These are phyloP conservation scores for Fusarium albidum DNA, from an alignment of 2,329 filamentous ascomycete species.

Conservation along the genomic window DNA sequence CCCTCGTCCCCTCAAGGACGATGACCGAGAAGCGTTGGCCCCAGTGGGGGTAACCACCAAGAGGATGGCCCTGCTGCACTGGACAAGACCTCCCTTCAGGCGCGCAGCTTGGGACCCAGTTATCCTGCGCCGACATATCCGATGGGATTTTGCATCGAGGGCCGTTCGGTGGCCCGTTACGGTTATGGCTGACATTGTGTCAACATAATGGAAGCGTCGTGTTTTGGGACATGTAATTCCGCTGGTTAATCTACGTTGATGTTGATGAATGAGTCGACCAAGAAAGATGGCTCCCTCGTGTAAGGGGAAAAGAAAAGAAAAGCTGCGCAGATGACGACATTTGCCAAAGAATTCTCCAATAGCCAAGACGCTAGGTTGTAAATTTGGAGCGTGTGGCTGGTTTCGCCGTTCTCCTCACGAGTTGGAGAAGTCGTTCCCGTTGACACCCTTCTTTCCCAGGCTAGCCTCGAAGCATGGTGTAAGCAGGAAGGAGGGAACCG, in stretches of 20 bases:
- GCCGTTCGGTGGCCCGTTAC: not conserved
- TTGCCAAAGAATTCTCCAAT: slow-evolving; percentile 33
- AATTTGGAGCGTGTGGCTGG: slow-evolving; percentile 13
- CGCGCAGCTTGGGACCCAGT: slow-evolving; percentile 21
- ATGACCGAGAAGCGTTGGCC: slow-evolving; percentile 21
- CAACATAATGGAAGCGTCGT: too few relatives aligned
- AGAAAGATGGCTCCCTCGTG: not conserved
- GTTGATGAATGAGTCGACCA: not conserved
- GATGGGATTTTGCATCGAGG: not conserved
- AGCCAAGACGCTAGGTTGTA: slow-evolving; percentile 1
- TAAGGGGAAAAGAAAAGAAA: too few relatives aligned
- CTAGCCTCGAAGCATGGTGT: not conserved
- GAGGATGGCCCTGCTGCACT: slow-evolving; percentile 16
- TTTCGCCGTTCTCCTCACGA: slow-evolving; percentile 31
- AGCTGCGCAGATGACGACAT: slow-evolving; percentile 7
- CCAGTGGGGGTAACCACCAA: slow-evolving; percentile 8
- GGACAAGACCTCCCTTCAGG: slow-evolving; percentile 11
- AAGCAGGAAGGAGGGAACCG: not conserved
- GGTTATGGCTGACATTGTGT: too few relatives aligned
- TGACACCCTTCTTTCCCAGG: too few relatives aligned
- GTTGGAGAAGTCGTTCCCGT: slow-evolving; percentile 32
- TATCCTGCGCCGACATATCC: slow-evolving; percentile 26
- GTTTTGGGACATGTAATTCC: too few relatives aligned
- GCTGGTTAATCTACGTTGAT: not conserved
- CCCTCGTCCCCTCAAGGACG: slow-evolving; percentile 15